Evolutionary conservation across 1,139 yeast species (phyloP).

Genomic region (Taphrina pruni): DNA sequence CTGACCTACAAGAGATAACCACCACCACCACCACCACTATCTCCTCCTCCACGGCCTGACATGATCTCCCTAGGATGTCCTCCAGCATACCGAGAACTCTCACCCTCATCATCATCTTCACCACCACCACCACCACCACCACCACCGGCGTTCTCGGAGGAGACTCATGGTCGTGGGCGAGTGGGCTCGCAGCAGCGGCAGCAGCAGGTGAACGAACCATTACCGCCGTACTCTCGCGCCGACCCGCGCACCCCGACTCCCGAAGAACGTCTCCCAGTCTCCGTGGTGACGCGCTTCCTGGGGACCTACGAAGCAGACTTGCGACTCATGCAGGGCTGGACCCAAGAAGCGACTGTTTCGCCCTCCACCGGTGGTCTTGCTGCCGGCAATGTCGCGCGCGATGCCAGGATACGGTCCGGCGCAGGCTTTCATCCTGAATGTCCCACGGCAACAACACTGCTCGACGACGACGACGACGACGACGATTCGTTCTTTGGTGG

Average conservation of each 20-base stretch:
- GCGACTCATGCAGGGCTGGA: slow-evolving; percentile 2
- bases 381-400: too few species aligned
- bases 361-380: background rate
- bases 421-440: background rate
- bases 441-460: background rate
- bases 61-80: background rate
- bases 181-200: background rate
- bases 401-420: background rate
- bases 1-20: background rate
- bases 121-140: background rate
- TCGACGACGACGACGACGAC: background rate
- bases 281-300: background rate
- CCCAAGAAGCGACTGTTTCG: background rate
- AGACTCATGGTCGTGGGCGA: too few species aligned
- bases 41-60: background rate
- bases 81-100: background rate
- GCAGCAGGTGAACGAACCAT: background rate
- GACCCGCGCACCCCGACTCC: background rate
- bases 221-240: background rate
- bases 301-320: slow-evolving; percentile 6
- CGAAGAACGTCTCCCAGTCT: background rate
- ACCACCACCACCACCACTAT: background rate
- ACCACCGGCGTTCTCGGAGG: too few species aligned
- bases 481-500: background rate
- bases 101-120: background rate